Evolutionary conservation across 768 basidiomycete genomes (phyloP), one percentile per base, ranked within the genome.

Genomic region (Lactifluus piperatus): DNA sequence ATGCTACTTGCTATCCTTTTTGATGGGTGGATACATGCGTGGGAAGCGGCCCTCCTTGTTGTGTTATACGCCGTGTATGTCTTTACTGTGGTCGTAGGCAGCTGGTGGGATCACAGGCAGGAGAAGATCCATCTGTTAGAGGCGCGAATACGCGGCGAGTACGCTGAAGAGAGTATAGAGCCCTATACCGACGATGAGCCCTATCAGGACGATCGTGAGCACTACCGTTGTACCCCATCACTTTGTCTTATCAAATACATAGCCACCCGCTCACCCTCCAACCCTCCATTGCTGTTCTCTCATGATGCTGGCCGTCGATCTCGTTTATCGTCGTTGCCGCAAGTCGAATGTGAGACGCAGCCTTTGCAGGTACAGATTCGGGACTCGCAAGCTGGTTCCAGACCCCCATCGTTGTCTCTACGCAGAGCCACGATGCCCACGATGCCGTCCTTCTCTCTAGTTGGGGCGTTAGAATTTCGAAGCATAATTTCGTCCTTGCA

Each of bases 391-490:
- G 76, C 81, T 7, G 75, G 81, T 13, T 81, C 62, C 11, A 48
- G 62, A 26, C 56, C 86, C 1, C 80, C 82, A 6, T 63, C 70
- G 49, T 63, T 70, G 65, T 60, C 77, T 24, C 59, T 74, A 63
- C 71, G 72, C 24, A 70, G 75, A 37, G 70, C 72, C 10, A 80
- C 82, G 60, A 79, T 75, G 37, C 70, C 72, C 10, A 80, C 82
- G 60, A 79, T 91, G 72, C 88, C 88, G 3, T 90, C 88, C 0
- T 92, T 92, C 66, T 97, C 95, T 3, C 80, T 99, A 2, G 81
- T 98, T 5, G 92, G 95, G 9, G 97, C 97, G 0, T 81, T 99
- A 45, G 97, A 99, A 71, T 99, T 99, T 72, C 81, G 94, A 18
- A 86, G 94, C 59, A 88, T 97, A 24, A 87, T 99, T 22, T 79